Conservation (phyloP, 1,284 basidiomycete genomes). For the Binderoboletus segoi region DNA sequence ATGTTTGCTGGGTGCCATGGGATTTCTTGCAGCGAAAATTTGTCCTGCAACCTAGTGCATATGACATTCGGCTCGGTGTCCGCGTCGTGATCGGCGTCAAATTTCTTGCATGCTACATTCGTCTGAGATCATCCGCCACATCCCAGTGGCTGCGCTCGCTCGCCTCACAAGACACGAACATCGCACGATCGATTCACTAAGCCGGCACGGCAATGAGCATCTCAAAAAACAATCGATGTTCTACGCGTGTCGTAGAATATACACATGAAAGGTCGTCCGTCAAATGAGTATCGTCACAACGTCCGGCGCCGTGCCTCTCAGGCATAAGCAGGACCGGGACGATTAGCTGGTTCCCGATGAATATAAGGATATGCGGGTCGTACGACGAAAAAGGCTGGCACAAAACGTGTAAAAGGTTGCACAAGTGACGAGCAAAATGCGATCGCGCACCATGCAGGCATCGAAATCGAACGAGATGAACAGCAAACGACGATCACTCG, state of each 20-base stretch:
- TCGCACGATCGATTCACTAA: too few relatives aligned
- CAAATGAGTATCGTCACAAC: conserved; percentile 15
- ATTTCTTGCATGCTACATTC: too few relatives aligned
- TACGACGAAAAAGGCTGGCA: neutral
- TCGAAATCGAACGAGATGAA: conserved; percentile 6
- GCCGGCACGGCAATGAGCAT: too few relatives aligned
- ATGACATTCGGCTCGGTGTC: too few relatives aligned
- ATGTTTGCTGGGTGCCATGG: too few relatives aligned
- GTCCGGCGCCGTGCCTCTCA: conserved; percentile 3
- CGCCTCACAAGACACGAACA: too few relatives aligned
- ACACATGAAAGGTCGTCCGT: conserved; percentile 19
- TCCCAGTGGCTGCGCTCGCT: too few relatives aligned
- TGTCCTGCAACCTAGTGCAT: too few relatives aligned
- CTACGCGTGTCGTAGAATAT: conserved; percentile 18
- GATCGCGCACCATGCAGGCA: conserved; percentile 15
- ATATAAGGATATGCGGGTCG: conserved; percentile 2
- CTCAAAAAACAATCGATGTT: conserved; percentile 2
- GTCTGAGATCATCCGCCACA: too few relatives aligned
- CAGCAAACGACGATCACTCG: conserved; percentile 20
- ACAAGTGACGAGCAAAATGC: neutral
- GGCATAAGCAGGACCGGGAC: neutral
- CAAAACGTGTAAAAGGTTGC: conserved; percentile 1
- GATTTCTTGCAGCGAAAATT: too few relatives aligned
- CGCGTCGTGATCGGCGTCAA: too few relatives aligned
- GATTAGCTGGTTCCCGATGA: conserved; percentile 17